A percentile compares a stretch with the other conserved stretches of the same genome.
Conservation (phyloP, 1,139 yeast species). For the Kurtzmaniella natalensis region DNA sequence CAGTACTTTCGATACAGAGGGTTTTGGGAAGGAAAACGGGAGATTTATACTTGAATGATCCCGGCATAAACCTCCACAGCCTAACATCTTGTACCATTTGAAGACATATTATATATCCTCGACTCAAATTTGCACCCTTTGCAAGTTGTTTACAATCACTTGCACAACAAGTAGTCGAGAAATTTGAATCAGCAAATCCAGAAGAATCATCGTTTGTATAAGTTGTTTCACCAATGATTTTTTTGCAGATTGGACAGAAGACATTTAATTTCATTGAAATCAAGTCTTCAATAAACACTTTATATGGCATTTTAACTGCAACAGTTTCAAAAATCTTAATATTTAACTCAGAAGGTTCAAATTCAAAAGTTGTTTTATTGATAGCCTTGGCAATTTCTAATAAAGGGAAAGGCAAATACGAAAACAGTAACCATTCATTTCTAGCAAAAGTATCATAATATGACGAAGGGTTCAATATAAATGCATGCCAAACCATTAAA, state of each 20-base stretch:
- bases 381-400: constrained; percentile 16
- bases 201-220: constrained; percentile 12
- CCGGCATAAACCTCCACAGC: neutral
- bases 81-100: neutral
- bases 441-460: constrained; percentile 25
- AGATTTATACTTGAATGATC: neutral
- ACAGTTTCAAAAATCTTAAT: neutral
- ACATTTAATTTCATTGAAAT: constrained; percentile 1
- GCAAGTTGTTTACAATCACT: neutral
- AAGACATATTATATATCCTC: neutral
- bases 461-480: constrained; percentile 14
- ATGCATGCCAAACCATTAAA: constrained; percentile 30
- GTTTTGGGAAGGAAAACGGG: neutral
- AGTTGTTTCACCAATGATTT: neutral
- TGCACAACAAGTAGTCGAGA: neutral
- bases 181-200: constrained; percentile 20
- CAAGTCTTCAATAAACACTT: constrained; percentile 1
- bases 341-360: constrained; percentile 11
- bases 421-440: constrained; percentile 18
- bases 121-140: too few relatives aligned
- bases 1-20: too few relatives aligned
- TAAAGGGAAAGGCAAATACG: constrained; percentile 24
- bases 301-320: too few relatives aligned
- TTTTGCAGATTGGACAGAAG: constrained; percentile 16
- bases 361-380: constrained; percentile 17